Evolutionary conservation across 306 rosid species (phyloP).

Genomic region (Inga laurina): DNA sequence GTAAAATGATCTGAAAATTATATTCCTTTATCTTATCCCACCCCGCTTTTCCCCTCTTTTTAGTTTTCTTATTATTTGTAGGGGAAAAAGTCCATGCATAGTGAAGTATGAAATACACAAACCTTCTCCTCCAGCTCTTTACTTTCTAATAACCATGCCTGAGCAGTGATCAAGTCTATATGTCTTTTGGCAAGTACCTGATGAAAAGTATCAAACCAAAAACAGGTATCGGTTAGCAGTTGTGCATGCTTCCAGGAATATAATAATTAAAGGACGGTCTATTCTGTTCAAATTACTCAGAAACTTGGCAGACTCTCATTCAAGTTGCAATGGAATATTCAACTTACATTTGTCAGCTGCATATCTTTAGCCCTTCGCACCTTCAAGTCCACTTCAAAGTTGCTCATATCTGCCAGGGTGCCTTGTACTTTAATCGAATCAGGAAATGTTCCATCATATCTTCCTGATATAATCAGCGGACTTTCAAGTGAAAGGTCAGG

Average conservation of each 20-base stretch:
- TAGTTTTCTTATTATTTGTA: neutral
- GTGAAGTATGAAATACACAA: constrained; percentile 25
- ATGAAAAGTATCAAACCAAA: constrained; percentile 21
- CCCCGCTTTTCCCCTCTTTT: neutral
- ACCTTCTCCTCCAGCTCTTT: constrained; percentile 89
- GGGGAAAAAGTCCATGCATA: neutral
- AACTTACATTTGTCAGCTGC: constrained; percentile 66
- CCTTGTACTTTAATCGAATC: constrained; percentile 62
- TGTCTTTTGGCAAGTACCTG: constrained; percentile 92
- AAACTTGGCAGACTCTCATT: neutral
- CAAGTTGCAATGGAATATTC: too few relatives aligned
- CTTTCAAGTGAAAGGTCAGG: constrained; percentile 77
- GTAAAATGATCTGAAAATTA: neutral
- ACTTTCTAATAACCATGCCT: constrained; percentile 75
- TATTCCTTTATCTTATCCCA: constrained; percentile 3
- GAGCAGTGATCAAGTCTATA: constrained; percentile 66
- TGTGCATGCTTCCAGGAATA: constrained; percentile 25
- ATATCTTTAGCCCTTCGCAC: constrained; percentile 75
- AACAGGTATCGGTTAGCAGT: constrained; percentile 22
- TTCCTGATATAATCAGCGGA: constrained; percentile 84
- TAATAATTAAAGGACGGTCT: constrained; percentile 3
- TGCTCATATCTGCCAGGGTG: constrained; percentile 70
- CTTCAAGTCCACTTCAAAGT: constrained; percentile 59
- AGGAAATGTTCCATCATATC: constrained; percentile 82
- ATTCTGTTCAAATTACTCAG: neutral